phyloP scores from a whole-genome alignment of 441 rosid species.

The Populus hybrid region DNA sequence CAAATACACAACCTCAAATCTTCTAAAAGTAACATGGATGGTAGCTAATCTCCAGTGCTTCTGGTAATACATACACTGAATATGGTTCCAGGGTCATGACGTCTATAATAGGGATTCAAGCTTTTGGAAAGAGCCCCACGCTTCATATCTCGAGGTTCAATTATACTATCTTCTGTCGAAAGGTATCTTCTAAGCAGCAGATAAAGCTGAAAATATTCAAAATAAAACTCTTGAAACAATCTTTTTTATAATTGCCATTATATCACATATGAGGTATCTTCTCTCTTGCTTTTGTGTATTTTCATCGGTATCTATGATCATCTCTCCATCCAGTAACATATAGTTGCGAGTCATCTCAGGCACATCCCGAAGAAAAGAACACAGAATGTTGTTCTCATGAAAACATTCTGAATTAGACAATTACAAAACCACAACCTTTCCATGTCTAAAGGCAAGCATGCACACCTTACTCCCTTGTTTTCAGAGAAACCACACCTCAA shows the following conservation, averaged over 20 bases:
- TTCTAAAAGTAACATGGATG: not conserved
- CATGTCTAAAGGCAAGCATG: constrained; percentile 15
- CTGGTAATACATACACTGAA: constrained; percentile 56
- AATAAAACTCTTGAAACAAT: not conserved
- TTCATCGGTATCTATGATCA: constrained; percentile 79
- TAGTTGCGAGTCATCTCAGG: constrained; percentile 69
- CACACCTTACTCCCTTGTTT: constrained; percentile 54
- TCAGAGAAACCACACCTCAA: constrained; percentile 87
- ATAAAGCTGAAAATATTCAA: not conserved
- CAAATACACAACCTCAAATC: not conserved
- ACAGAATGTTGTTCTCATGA: not conserved
- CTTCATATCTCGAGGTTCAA: constrained; percentile 78
- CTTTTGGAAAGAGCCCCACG: constrained; percentile 53
- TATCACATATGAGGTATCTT: constrained; percentile 88
- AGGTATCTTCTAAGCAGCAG: constrained; percentile 50
- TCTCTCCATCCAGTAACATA: constrained; percentile 92
- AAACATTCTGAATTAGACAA: constrained; percentile 17
- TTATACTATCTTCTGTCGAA: constrained; percentile 85
- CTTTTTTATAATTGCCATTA: constrained; percentile 57
- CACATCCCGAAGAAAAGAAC: constrained; percentile 42
- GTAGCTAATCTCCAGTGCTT: not conserved
- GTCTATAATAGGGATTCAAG: constrained; percentile 58
- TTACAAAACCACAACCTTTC: not conserved
- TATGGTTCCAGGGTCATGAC: constrained; percentile 80
- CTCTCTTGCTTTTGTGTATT: constrained; percentile 83